Evolutionary conservation across 2,329 filamentous ascomycete genomes (phyloP), one percentile per base, ranked within the genome.

Genomic region (Stagonosporopsis vannaccii): DNA sequence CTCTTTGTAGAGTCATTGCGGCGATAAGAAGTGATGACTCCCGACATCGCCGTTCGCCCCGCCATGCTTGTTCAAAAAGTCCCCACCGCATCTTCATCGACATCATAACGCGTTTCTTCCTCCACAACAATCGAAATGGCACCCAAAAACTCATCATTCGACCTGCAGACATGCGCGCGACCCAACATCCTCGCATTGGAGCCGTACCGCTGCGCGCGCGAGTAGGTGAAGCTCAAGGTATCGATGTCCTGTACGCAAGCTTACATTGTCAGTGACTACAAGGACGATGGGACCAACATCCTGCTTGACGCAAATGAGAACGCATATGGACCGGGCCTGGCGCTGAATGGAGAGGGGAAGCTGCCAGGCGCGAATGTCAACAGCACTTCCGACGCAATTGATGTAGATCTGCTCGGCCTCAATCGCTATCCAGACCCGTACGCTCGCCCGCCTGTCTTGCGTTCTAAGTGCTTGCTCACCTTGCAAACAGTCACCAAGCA

Each of bases 241-340:
- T 53, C 43, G 12, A 2, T 17, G 15, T 6, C 11, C 8, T 11
- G 23, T 9, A 17, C 47, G 26, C 12, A 28, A 15, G 50, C 63
- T 73, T 28, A 72, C 56, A 22, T 28, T 41, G 20, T 37, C 42
- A 96, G 92, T 80, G 95, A 99, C 84, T 98, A 99, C 85, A 97
- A 99, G 81, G 94, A 99, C 76, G 90, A 99, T 74, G 95, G 95
- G 66, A 94, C 88, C 56, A 98, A 98, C 72, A 87, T 98, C 69
- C 88, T 99, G 48, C 90, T 99, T 64, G 95, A 99, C 75, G 95
- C 95, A 67, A 99, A 99, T 72, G 95, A 99, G 80, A 99, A 99
- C 73, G 92, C 95, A 57, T 97, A 90, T 70, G 95, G 95, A 0
- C 94, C 95, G 0, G 89, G 91, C 1, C 80, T 97, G 44, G 79